These are phyloP conservation scores for Breynia disticha DNA, from an alignment of 441 rosid species.

Conservation along the genomic window DNA sequence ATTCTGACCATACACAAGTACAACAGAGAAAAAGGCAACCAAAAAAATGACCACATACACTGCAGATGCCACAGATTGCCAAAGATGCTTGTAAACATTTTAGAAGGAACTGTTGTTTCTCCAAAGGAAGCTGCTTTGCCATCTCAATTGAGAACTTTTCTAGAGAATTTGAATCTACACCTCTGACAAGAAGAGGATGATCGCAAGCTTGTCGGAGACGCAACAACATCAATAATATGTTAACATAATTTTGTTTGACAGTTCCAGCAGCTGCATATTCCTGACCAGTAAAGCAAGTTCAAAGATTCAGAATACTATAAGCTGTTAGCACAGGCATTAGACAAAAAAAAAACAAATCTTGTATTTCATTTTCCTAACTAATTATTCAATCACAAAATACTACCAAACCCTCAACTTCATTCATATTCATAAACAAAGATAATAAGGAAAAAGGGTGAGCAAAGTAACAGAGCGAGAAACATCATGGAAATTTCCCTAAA, in stretches of 20 bases:
- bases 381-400: background rate
- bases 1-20: background rate
- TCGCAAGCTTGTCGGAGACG: conserved; percentile 97
- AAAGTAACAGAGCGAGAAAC: background rate
- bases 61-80: conserved; percentile 80
- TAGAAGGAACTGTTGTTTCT: conserved; percentile 32
- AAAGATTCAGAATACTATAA: background rate
- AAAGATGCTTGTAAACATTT: conserved; percentile 57
- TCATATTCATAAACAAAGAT: too few species aligned
- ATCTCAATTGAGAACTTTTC: conserved; percentile 47
- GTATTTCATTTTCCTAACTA: background rate
- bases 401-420: background rate
- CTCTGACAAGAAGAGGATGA: conserved; percentile 85
- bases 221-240: conserved; percentile 86
- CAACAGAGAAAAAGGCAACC: conserved; percentile 1
- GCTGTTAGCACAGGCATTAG: too few species aligned
- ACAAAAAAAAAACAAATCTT: too few species aligned
- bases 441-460: background rate
- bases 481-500: background rate
- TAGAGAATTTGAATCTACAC: conserved; percentile 39
- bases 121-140: conserved; percentile 51
- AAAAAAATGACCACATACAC: conserved; percentile 36
- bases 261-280: conserved; percentile 97
- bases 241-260: conserved; percentile 79
- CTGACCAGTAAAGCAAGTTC: conserved; percentile 24